Evolutionary conservation across 2,329 filamentous ascomycete genomes (phyloP), one percentile per base, ranked within the genome.

Genomic region (Talaromyces marneffei): DNA sequence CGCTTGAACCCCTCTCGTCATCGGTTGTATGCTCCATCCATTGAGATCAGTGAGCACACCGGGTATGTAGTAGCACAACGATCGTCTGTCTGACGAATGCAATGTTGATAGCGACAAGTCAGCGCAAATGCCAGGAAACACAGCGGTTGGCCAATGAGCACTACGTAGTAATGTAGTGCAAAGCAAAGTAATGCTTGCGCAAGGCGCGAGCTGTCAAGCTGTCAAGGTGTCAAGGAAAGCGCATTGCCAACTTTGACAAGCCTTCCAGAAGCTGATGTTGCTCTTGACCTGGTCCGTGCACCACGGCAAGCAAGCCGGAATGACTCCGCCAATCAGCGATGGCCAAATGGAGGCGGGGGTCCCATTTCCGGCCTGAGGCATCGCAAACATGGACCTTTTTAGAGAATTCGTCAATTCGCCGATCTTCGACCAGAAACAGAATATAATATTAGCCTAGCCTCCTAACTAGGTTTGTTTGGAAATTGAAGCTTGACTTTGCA

Each of bases 11-110:
- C 52, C 50, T 63, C 57, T 60, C 57, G 31, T 63, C 61, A 63
- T 57, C 52, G 57, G 37, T 52, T 57, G 61, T 48, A 57, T 63
- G 50, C 61, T 63, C 61, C 61, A 63, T 63, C 61, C 59, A 61
- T 63, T 42, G 61, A 52, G 29, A 35, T 20, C 46, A 31, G 29
- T 23, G 48, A 27, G 48, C 29, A 20, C 27, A 31, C n/a, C 46
- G 2, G 4, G 27, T 5, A 50, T 16, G 46, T 10, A n/a, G 46
- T 7, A 8, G 27, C 9, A 9, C 46, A 18, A n/a, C 27, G 12
- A 33, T 20, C 9, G 27, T 18, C 9, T 9, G n/a, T 29, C 23
- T 25, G 20, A 12, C 25, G 44, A 48, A 29, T n/a, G 14, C 44
- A 12, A 48, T 29, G 12, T 16, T 23, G 46, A 20, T 33, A 52